These are phyloP conservation scores for Dictyostelium intermedium DNA, from an alignment of 78 protist genomes.

Conservation along the genomic window DNA sequence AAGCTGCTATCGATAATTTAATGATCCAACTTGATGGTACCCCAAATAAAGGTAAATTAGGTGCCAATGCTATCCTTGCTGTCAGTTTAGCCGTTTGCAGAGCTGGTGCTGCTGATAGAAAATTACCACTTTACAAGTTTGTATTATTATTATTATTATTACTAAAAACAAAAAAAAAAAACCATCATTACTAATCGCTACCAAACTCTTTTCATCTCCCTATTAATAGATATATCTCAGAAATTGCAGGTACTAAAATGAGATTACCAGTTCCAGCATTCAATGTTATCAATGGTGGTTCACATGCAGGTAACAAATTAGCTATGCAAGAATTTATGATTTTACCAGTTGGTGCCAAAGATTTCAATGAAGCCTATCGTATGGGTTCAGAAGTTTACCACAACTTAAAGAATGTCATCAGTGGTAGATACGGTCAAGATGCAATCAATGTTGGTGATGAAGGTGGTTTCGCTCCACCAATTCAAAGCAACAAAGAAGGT, in stretches of 20 bases:
- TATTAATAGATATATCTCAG: slow-evolving; percentile 42
- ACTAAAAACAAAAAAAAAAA: background rate
- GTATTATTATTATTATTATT: background rate
- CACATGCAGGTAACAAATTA: slow-evolving; percentile 98
- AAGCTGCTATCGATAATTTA: slow-evolving; percentile 91
- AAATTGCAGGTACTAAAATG: slow-evolving; percentile 78
- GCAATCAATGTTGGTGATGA: slow-evolving; percentile 99
- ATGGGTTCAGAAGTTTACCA: slow-evolving; percentile 99
- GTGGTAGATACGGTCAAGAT: slow-evolving; percentile 89
- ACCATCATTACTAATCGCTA: background rate
- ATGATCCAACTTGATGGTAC: slow-evolving; percentile 96
- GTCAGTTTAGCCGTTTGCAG: slow-evolving; percentile 97
- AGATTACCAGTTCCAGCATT: slow-evolving; percentile 97
- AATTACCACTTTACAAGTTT: slow-evolving; percentile 94
- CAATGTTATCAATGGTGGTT: slow-evolving; percentile 99
- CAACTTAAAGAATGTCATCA: slow-evolving; percentile 92
- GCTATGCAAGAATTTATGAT: slow-evolving; percentile 99
- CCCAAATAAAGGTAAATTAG: slow-evolving; percentile 95
- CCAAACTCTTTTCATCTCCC: too few relatives aligned
- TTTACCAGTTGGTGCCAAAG: slow-evolving; percentile 94
- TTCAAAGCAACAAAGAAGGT: slow-evolving; percentile 94
- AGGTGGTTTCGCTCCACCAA: slow-evolving; percentile 99
- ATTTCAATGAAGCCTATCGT: slow-evolving; percentile 95
- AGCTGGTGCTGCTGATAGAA: slow-evolving; percentile 97
- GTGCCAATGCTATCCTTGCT: slow-evolving; percentile 99